phyloP scores from a whole-genome alignment of 2,329 filamentous ascomycete genomes.

The Aspergillus pseudoviridinutans region DNA sequence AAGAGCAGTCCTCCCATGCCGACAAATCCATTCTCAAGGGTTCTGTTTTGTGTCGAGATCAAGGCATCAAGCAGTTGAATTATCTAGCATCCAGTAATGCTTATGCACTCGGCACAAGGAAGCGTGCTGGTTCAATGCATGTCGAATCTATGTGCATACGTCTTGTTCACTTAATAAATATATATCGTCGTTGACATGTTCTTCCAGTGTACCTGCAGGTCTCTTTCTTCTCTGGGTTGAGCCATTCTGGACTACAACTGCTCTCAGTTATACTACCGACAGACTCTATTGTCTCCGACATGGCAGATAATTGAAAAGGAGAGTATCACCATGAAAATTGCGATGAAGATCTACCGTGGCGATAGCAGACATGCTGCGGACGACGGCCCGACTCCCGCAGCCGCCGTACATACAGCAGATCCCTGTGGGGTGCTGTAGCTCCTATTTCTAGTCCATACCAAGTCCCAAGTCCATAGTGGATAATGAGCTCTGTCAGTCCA shows the following conservation, averaged over 20 bases:
- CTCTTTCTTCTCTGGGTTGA: neutral
- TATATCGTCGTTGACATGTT: neutral
- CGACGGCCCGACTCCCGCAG: conserved; percentile 24
- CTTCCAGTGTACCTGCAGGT: neutral
- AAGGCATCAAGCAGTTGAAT: neutral
- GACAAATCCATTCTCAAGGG: neutral
- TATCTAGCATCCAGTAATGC: neutral
- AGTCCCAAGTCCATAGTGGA: too few species aligned
- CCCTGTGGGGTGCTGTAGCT: conserved; percentile 14
- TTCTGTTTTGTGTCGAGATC: neutral
- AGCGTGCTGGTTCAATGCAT: neutral
- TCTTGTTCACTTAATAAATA: neutral
- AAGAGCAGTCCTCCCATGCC: too few species aligned
- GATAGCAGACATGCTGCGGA: conserved; percentile 5
- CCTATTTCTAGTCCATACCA: neutral
- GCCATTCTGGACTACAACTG: neutral
- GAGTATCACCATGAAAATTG: neutral
- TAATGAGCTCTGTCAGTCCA: neutral
- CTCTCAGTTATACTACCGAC: neutral
- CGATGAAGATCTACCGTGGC: neutral
- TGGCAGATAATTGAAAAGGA: neutral
- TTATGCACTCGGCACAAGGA: neutral
- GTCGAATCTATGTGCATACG: neutral
- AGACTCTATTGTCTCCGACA: neutral
- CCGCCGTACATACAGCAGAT: conserved; percentile 23